Evolutionary conservation across 805 yeast species (phyloP).

Genomic region (Teunomyces stri): DNA sequence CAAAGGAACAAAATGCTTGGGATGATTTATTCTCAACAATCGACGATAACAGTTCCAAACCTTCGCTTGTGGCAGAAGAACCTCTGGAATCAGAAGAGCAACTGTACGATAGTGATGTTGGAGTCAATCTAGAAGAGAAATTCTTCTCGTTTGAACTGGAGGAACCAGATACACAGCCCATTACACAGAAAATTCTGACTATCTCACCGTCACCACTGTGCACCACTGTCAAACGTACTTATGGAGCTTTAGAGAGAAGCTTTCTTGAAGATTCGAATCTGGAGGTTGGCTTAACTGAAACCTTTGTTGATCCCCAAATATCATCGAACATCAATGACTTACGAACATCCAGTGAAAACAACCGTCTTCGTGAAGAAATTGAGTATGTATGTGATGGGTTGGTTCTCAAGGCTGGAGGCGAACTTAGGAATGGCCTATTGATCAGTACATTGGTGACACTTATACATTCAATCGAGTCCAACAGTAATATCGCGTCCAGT

Average conservation of each 20-base stretch:
- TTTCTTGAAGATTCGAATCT: neutral
- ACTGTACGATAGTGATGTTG: neutral
- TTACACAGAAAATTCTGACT: neutral
- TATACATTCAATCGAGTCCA: neutral
- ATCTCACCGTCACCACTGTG: neutral
- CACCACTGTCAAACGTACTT: neutral
- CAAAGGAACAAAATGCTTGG: conserved; percentile 6
- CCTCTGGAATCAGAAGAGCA: neutral
- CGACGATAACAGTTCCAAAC: neutral
- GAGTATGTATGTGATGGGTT: conserved; percentile 18
- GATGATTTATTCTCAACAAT: conserved; percentile 1
- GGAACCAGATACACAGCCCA: neutral
- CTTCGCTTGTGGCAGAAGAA: neutral
- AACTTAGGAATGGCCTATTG: neutral
- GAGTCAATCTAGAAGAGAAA: neutral
- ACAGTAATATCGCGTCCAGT: neutral
- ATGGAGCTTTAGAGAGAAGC: neutral
- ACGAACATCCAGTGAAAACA: conserved; percentile 12
- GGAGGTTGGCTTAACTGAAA: neutral
- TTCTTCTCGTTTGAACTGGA: neutral
- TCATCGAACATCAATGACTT: conserved; percentile 17
- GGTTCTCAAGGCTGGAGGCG: conserved; percentile 5
- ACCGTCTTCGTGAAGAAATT: conserved; percentile 12
- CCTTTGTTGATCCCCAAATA: conserved; percentile 4
- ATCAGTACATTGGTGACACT: neutral